Conservation (phyloP, 2,329 filamentous ascomycete genomes). For the Penicillium sp. region DNA sequence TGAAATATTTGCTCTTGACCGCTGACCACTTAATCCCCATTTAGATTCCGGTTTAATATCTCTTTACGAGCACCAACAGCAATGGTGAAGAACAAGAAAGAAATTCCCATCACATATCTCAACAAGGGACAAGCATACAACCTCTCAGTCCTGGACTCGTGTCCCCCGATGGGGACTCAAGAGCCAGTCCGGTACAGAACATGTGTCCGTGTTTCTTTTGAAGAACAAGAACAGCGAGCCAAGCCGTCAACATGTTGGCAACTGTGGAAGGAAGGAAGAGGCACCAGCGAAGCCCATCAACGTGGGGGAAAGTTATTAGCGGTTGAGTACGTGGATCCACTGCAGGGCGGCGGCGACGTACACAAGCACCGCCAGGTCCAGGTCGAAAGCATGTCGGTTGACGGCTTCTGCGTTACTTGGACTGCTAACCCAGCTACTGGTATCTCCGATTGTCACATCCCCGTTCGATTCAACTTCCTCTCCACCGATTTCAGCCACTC, state of each 20-base stretch:
- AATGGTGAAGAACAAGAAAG: conserved; percentile 82
- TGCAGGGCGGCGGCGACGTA: conserved; percentile 57
- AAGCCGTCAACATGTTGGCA: conserved; percentile 85
- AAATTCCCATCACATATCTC: conserved; percentile 95
- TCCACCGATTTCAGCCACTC: conserved; percentile 99
- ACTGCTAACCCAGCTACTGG: conserved; percentile 68
- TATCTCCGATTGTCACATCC: conserved; percentile 75
- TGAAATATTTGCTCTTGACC: not conserved
- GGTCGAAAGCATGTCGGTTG: conserved; percentile 78
- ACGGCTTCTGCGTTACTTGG: conserved; percentile 92
- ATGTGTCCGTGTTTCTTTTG: conserved; percentile 92
- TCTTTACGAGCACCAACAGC: conserved; percentile 92
- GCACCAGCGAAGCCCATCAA: conserved; percentile 94
- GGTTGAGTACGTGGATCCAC: conserved; percentile 83
- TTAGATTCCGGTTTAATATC: conserved; percentile 81
- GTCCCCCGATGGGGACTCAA: conserved; percentile 59
- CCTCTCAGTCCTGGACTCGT: conserved; percentile 78
- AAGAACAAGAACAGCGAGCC: conserved; percentile 89
- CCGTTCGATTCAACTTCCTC: conserved; percentile 95
- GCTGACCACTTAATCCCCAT: conserved; percentile 15
- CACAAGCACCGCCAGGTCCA: conserved; percentile 65
- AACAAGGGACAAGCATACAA: conserved; percentile 97
- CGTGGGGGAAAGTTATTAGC: conserved; percentile 89
- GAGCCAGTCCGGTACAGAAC: conserved; percentile 78
- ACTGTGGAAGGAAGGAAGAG: conserved; percentile 92